Base-by-base conservation (phyloP, 805 yeast species). In the Myxozyma neotropica region DNA sequence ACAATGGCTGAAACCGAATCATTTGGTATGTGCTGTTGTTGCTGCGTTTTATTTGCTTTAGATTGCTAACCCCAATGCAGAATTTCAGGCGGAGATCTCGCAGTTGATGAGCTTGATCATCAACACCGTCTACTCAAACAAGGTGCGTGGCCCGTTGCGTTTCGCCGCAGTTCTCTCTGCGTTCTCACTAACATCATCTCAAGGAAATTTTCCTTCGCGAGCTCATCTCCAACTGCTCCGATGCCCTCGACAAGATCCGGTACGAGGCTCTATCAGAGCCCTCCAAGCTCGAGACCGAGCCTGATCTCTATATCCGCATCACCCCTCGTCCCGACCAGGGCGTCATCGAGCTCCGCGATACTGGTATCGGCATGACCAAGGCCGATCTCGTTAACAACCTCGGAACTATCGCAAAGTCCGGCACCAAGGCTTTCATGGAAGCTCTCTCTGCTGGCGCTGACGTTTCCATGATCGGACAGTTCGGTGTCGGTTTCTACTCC, bases 401-500 rank as follows among this genome's bases (percentile, higher is more conserved):
- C 79, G 99, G 99, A 87, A 94, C 98, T 69, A 94, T 94, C 76
- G 99, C 99, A 75, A 94, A 94, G 82, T 94, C 99, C 69, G 99
- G 99, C 81, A 94, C 99, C 72, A 94, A 94, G 83, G 90, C 96
- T 71, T 94, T 94, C 79, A 94, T 94, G 99, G 99, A 94, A 82
- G 99, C 99, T 69, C 83, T 95, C 69, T 87, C 96, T 68, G 98
- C 97, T 68, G 99, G 99, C 81, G 99, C 99, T 64, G 99, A 94
- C 78, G 97, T 94, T 66, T 92, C 98, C 67, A 94, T 94, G 99
- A 94, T 94, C 81, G 99, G 99, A 85, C 99, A 94, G 82, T 94
- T 94, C 83, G 99, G 99, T 91, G 99, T 94, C 72, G 99, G 99
- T 86, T 94, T 94, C 93, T 94, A 94, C 87, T 94, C 99, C 57